Base-by-base conservation (phyloP, 2,329 filamentous ascomycete species). In the Plectosphaerella plurivora region DNA sequence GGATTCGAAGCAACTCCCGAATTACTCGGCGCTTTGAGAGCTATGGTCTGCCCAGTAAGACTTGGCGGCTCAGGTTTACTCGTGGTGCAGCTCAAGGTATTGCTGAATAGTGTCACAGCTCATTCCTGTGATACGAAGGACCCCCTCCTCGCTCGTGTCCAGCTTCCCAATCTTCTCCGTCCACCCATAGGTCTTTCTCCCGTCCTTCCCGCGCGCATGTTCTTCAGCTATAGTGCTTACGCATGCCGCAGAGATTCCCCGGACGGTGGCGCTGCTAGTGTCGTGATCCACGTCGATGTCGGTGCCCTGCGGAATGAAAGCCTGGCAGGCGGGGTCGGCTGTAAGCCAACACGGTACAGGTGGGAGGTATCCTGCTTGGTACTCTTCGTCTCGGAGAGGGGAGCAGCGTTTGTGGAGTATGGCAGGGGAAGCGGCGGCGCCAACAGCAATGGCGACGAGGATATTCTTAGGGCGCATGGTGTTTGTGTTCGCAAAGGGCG, bases 321-420 rank as follows among this genome's bases (percentile, higher is more conserved):
- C 54, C 16, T 41, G 46, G 56, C 62, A 64, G 4, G 57, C 56
- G 1, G 61, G 24, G 52, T 60, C 54, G 49, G 58, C 56, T 10
- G 53, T 54, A 42, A 61, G 61, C 62, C 62, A 64, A 60, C 62
- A 64, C 1, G 62, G 59, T 0, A 61, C 60, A 3, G 62, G 60
- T 2, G 62, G 62, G 15, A 56, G 49, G 53, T 60, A 62, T 41
- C 62, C 62, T 16, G 47, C 35, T 3, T 55, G 45, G 25, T 55
- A 52, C 10, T 59, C 60, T 3, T 56, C 53, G 51, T 64, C 60
- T 41, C 15, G 33, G 6, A 41, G 7, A 1, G 62, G 62, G 5
- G 59, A 54, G 61, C 62, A 64, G 35, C 61, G 57, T 50, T 60
- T 63, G n/a, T 35, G 18, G 35, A 54, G 51, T 28, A 22, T 35